These are phyloP conservation scores for Ramalina intermedia DNA, from an alignment of 495 filamentous ascomycete species.

Conservation along the genomic window DNA sequence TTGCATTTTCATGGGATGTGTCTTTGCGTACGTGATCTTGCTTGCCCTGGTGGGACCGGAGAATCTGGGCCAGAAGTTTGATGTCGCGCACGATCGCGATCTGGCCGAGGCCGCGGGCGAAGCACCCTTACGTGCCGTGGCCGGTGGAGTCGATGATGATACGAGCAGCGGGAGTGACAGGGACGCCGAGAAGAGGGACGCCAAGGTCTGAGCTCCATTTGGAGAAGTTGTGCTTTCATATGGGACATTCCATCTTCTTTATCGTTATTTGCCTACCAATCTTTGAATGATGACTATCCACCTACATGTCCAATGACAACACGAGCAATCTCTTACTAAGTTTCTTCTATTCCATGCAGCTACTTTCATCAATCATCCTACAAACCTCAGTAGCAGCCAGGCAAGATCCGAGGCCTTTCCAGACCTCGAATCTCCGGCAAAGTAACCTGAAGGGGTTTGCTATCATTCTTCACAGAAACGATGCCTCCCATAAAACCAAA, in stretches of 20 bases:
- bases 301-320: too few relatives aligned
- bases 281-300: too few relatives aligned
- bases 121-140: constrained; percentile 16
- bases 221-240: not conserved
- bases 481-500: too few relatives aligned
- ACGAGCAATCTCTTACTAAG: too few relatives aligned
- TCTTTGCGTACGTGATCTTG: constrained; percentile 70
- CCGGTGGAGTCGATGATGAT: constrained; percentile 2
- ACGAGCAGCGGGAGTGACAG: constrained; percentile 10
- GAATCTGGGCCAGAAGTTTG: constrained; percentile 49
- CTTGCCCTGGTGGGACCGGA: constrained; percentile 69
- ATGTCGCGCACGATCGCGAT: constrained; percentile 51
- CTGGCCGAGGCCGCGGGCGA: constrained; percentile 38
- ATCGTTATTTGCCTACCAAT: too few relatives aligned
- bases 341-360: too few relatives aligned
- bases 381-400: too few relatives aligned
- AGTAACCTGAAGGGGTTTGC: too few relatives aligned
- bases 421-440: too few relatives aligned
- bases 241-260: not conserved
- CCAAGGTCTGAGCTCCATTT: not conserved
- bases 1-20: constrained; percentile 85
- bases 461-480: too few relatives aligned
- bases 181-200: not conserved
- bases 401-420: too few relatives aligned
- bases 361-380: too few relatives aligned